Evolutionary conservation across 2,329 filamentous ascomycete genomes (phyloP), one percentile per base, ranked within the genome.

Genomic region (Monosporascus sp.): DNA sequence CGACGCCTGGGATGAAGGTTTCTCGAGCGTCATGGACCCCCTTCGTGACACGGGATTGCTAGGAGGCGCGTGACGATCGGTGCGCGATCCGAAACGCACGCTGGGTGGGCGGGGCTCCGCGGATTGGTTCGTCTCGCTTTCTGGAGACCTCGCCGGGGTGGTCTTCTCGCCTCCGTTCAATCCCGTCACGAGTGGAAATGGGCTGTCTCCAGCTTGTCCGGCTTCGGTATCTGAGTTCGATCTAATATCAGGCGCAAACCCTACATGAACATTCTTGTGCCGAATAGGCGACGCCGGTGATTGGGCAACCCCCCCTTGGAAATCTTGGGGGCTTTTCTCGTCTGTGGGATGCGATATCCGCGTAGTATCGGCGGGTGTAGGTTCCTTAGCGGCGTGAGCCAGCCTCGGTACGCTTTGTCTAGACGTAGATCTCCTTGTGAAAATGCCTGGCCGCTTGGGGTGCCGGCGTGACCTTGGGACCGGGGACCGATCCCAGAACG

Each of bases 401-500:
- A 52, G 48, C 27, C n/a, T 53, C 19, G 58, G 59, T 52, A 59
- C 49, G 35, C 49, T 51, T 6, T 63, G 61, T 43, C 67, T 68
- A 37, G 68, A 71, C 1, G 77, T 79, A 0, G 79, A 81, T 20
- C 74, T 64, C 6, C 78, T 70, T 22, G 72, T 75, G 52, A 81
- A 73, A 50, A 82, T 70, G 52, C 70, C 72, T 1, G 77, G 75
- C 20, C 77, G 67, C 54, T 69, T 74, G 7, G 67, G 66, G 3
- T 69, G 61, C 41, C 70, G 70, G 20, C 69, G 66, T 3, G 70
- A 65, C 46, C 62, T 68, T 1, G 72, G 71, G 31, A 70, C 54
- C 2, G 92, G 91, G 2, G 87, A 87, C 48, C 93, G 80, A 69
- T 97, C 91, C 93, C 93, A 97, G 60, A 96, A 97, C 0, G 91